Evolutionary conservation across 768 basidiomycete genomes (phyloP).

Genomic region (Suillus clintonianus): DNA sequence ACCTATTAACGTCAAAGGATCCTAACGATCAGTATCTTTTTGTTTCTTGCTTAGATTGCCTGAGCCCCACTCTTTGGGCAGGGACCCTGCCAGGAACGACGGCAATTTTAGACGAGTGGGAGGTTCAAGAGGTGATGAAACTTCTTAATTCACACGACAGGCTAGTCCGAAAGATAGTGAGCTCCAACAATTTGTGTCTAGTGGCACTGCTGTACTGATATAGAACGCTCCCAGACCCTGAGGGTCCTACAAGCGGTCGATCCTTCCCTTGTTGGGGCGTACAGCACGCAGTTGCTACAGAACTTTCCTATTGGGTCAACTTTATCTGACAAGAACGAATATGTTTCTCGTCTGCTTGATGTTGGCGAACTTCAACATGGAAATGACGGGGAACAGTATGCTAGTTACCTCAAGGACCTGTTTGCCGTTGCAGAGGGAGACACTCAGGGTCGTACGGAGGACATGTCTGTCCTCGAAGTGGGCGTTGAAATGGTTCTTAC

Average conservation of each 20-base stretch:
- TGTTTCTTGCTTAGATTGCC: conserved; percentile 58
- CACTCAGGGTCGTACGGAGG: conserved; percentile 25
- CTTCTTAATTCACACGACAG: conserved; percentile 62
- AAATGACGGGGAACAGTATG: conserved; percentile 62
- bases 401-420: conserved; percentile 46
- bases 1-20: conserved; percentile 56
- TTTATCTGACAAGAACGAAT: conserved; percentile 41
- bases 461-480: conserved; percentile 50
- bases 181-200: conserved; percentile 9
- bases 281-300: conserved; percentile 48
- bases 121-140: conserved; percentile 73
- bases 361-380: conserved; percentile 47
- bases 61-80: conserved; percentile 68
- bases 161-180: conserved; percentile 59
- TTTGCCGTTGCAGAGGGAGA: conserved; percentile 39
- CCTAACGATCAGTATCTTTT: conserved; percentile 69
- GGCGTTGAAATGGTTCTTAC: conserved; percentile 58
- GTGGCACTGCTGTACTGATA: conserved; percentile 4
- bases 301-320: conserved; percentile 35
- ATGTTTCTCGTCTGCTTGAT: conserved; percentile 53
- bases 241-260: conserved; percentile 61
- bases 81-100: conserved; percentile 54
- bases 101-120: conserved; percentile 65
- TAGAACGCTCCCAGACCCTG: conserved; percentile 50
- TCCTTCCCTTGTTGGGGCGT: conserved; percentile 53